phyloP scores from a whole-genome alignment of 768 basidiomycete species.

The Pulveroboletus frians region DNA sequence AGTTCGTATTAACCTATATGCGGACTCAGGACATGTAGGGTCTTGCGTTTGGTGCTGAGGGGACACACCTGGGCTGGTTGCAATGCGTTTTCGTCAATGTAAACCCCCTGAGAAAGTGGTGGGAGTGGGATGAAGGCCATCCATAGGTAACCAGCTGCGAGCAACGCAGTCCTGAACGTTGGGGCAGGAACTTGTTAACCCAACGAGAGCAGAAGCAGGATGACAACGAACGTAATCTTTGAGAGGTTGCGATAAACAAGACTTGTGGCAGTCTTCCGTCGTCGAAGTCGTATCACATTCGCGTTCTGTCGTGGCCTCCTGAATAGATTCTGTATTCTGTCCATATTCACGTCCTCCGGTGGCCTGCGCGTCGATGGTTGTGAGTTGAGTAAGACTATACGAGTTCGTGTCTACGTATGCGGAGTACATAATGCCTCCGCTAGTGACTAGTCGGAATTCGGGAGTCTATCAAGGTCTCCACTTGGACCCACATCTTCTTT shows the following conservation, averaged over 20 bases:
- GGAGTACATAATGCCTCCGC: background rate
- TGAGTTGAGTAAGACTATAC: too few species aligned
- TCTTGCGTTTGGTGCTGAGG: background rate
- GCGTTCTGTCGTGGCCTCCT: conserved; percentile 22
- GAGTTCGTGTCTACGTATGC: background rate
- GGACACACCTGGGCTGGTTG: conserved; percentile 78
- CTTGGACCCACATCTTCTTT: conserved; percentile 7
- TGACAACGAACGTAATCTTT: conserved; percentile 26
- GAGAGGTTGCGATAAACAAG: conserved; percentile 32
- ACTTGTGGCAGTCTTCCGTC: conserved; percentile 37
- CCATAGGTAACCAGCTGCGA: conserved; percentile 74
- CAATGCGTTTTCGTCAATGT: conserved; percentile 94
- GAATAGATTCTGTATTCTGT: conserved; percentile 20
- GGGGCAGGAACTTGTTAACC: conserved; percentile 1
- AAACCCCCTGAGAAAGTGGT: conserved; percentile 59
- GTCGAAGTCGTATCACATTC: conserved; percentile 40
- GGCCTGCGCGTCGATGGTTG: background rate
- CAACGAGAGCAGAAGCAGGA: background rate
- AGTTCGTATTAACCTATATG: conserved; percentile 80
- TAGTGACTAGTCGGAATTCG: conserved; percentile 22
- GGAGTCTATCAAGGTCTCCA: conserved; percentile 16
- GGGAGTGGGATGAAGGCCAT: conserved; percentile 70
- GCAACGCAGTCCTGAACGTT: conserved; percentile 46
- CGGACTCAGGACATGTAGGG: conserved; percentile 1
- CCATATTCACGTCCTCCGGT: conserved; percentile 13